These are phyloP conservation scores for Neonectria sp. DNA, from an alignment of 2,329 filamentous ascomycete genomes.

Conservation along the genomic window DNA sequence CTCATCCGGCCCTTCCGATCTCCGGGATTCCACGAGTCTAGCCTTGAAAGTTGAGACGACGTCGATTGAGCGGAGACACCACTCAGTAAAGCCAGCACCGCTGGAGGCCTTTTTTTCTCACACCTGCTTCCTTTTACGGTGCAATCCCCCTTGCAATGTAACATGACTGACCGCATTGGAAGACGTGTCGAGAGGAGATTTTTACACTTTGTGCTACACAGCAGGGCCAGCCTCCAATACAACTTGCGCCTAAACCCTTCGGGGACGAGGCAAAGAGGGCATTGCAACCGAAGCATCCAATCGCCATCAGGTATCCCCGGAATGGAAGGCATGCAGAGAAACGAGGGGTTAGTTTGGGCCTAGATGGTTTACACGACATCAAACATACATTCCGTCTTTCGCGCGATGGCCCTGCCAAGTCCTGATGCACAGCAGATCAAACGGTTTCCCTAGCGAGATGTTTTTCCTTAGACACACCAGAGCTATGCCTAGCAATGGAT, in stretches of 20 bases:
- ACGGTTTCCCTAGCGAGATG: no score
- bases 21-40: neutral
- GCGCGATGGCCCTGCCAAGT: neutral
- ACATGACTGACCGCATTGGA: slow-evolving; percentile 1
- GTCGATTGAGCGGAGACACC: neutral
- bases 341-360: neutral
- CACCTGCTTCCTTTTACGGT: neutral
- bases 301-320: neutral
- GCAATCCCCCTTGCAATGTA: neutral
- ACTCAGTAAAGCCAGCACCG: neutral
- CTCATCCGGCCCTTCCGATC: slow-evolving; percentile 23
- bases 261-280: neutral
- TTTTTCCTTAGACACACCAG: no score
- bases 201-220: neutral
- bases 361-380: neutral
- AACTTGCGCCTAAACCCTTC: neutral
- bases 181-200: neutral
- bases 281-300: no score
- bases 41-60: neutral
- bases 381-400: neutral
- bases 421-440: neutral
- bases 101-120: neutral
- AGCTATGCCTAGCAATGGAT: no score
- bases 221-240: no score
- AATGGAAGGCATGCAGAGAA: neutral